Conservation (phyloP, 140 eudicot species). For the Stevia rebaudiana region DNA sequence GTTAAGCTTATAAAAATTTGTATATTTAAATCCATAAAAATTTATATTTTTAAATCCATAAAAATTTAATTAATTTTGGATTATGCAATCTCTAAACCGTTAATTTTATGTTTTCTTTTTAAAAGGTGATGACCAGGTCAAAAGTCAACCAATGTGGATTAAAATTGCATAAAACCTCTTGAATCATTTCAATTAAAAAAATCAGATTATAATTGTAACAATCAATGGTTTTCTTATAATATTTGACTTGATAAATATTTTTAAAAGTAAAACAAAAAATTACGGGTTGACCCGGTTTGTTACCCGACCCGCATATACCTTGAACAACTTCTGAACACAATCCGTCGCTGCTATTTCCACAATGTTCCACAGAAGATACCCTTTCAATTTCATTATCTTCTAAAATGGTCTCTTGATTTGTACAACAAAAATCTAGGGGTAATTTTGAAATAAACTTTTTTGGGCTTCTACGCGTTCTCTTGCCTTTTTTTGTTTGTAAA, state of each 20-base stretch:
- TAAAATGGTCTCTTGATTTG: constrained; percentile 14
- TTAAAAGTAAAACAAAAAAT: background rate
- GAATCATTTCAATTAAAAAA: background rate
- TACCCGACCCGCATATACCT: constrained; percentile 34
- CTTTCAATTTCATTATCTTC: constrained; percentile 22
- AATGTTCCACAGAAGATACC: constrained; percentile 23
- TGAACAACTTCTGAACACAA: constrained; percentile 35
- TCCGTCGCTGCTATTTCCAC: constrained; percentile 32
- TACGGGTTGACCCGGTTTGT: background rate
- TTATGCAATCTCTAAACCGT: no score
- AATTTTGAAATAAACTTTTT: constrained; percentile 32
- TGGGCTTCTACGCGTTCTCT: constrained; percentile 44
- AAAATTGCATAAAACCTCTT: constrained; percentile 1
- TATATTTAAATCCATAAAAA: no score
- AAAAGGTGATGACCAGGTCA: background rate
- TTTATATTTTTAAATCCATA: no score
- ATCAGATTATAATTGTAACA: background rate
- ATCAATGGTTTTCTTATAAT: background rate
- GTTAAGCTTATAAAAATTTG: background rate
- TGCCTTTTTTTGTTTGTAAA: constrained; percentile 33
- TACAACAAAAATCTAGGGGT: constrained; percentile 24
- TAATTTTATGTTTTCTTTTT: no score
- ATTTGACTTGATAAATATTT: background rate
- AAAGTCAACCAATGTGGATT: background rate
- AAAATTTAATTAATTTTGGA: no score